Percentiles rank a stretch among this genome's conserved stretches.
These are phyloP conservation scores for Fusarium camptoceras DNA, from an alignment of 2,329 filamentous ascomycete genomes.

Conservation along the genomic window DNA sequence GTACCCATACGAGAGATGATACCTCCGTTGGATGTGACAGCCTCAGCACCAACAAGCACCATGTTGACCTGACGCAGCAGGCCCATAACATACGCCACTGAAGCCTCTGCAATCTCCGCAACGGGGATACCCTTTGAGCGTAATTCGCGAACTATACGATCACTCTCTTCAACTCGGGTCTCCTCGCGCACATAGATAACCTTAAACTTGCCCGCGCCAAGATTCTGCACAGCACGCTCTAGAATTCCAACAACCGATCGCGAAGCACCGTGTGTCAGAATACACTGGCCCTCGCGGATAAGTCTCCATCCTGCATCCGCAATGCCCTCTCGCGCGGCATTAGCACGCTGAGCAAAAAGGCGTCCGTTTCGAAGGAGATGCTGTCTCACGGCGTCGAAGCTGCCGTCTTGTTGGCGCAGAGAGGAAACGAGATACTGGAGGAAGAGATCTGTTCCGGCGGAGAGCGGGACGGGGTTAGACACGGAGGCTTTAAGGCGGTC, in stretches of 20 bases:
- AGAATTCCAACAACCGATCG: slow-evolving; percentile 85
- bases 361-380: slow-evolving; percentile 88
- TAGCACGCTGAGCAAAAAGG: slow-evolving; percentile 87
- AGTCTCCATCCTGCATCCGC: slow-evolving; percentile 82
- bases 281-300: slow-evolving; percentile 79
- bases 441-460: slow-evolving; percentile 95
- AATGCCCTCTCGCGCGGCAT: slow-evolving; percentile 85
- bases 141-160: slow-evolving; percentile 76
- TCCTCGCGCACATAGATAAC: slow-evolving; percentile 82
- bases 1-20: slow-evolving; percentile 89
- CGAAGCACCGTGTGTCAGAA: slow-evolving; percentile 92
- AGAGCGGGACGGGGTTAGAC: slow-evolving; percentile 89
- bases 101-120: slow-evolving; percentile 66
- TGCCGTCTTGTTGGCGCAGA: slow-evolving; percentile 66
- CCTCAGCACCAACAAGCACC: slow-evolving; percentile 79
- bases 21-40: slow-evolving; percentile 93
- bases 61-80: slow-evolving; percentile 69
- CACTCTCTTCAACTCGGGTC: slow-evolving; percentile 69
- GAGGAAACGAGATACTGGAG: slow-evolving; percentile 90
- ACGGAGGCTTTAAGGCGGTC: slow-evolving; percentile 81
- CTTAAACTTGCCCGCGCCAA: slow-evolving; percentile 74
- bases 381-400: slow-evolving; percentile 82
- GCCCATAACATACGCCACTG: slow-evolving; percentile 82
- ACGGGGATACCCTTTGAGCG: slow-evolving; percentile 82
- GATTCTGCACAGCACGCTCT: slow-evolving; percentile 71